Evolutionary conservation across 1,284 basidiomycete species (phyloP), one percentile per base, ranked within the genome.

Genomic region (Leccinum solheimii): DNA sequence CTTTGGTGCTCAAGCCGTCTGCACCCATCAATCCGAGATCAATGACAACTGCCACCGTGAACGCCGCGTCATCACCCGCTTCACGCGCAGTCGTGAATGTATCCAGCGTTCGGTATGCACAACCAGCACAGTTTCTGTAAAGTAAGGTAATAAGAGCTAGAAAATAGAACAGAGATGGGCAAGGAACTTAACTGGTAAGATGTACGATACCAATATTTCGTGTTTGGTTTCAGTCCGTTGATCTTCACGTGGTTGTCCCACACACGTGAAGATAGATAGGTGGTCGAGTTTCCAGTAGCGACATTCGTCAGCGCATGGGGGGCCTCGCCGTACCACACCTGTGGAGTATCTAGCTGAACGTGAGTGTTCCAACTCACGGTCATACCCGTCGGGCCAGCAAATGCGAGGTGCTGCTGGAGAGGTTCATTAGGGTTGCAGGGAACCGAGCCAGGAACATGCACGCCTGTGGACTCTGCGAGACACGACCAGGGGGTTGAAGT

Each of bases 171-270:
- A n/a, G 16, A 14, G 8, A 16, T 7, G 23, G 7, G 21, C 14
- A n/a, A 32, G 1, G 50, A 10, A 64, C 65, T 50, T 27, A 62
- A 72, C 72, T 72, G 70, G 60, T 71, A 62, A 32, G 71, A 70
- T 8, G 61, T 61, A 16, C 70, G 67, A 38, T 74, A 71, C 70
- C 72, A 74, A 45, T 72, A 74, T 14, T 56, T 66, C 6, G 70
- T 72, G 11, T 55, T 52, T 11, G 71, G 50, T 32, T 65, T 60
- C 19, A 74, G 63, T 21, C 67, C 69, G 5, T 63, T 72, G 36
- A 71, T 48, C 32, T 64, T 74, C 36, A 71, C 72, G 40, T 74
- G 70, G 56, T 74, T 74, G 38, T 71, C 62, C 21, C 65, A 74
- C 13, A 72, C 70, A 40, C 67, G 67, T 4, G 70, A 71, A 13